These are phyloP conservation scores for Zygosaccharomyces pseudobailii DNA, from an alignment of 1,139 yeast species.

Conservation along the genomic window DNA sequence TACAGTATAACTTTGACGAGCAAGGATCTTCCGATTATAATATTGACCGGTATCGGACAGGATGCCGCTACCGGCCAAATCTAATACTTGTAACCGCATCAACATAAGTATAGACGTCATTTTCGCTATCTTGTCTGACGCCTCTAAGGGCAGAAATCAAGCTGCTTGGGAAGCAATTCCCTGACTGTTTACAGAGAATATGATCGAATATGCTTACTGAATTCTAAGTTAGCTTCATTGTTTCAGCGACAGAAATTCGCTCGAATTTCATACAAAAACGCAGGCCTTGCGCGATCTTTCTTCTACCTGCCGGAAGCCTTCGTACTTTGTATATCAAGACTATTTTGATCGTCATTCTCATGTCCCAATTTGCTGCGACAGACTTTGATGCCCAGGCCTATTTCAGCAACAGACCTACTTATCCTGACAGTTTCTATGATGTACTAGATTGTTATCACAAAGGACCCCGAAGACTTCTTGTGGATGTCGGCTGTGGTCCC, in stretches of 20 bases:
- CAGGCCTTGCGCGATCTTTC: neutral
- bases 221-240: neutral
- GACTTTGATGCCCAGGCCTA: conserved; percentile 58
- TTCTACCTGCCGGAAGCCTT: neutral
- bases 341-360: conserved; percentile 22
- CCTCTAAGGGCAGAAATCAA: too few relatives aligned
- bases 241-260: neutral
- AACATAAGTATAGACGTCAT: too few relatives aligned
- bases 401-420: conserved; percentile 59
- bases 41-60: too few relatives aligned
- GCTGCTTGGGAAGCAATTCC: too few relatives aligned
- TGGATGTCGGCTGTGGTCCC: conserved; percentile 84
- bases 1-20: too few relatives aligned
- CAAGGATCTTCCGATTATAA: too few relatives aligned
- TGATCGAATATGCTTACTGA: neutral
- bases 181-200: neutral
- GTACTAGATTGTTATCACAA: conserved; percentile 41
- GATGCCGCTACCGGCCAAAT: too few relatives aligned
- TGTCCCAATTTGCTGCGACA: conserved; percentile 63
- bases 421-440: conserved; percentile 52
- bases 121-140: too few relatives aligned
- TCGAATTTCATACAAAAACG: neutral
- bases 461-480: conserved; percentile 36
- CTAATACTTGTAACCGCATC: too few relatives aligned
- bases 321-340: too few relatives aligned